These are phyloP conservation scores for Xenoacremonium recifei DNA, from an alignment of 2,329 filamentous ascomycete genomes.

Conservation along the genomic window DNA sequence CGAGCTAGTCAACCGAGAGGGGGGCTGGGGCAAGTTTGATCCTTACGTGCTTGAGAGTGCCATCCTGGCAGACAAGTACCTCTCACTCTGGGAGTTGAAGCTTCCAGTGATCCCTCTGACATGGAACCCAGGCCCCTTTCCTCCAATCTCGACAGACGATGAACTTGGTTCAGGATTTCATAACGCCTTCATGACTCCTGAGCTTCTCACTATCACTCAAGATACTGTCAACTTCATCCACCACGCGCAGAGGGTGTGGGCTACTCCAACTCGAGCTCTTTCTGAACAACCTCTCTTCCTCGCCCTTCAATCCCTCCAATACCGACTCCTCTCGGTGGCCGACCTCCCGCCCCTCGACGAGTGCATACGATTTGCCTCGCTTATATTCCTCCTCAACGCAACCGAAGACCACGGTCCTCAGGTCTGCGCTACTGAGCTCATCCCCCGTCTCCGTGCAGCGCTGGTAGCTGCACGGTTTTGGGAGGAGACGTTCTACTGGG, in stretches of 20 bases:
- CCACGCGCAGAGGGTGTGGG: too few relatives aligned
- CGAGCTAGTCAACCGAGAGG: conserved; percentile 5
- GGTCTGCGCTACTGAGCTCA: not conserved
- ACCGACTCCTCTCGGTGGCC: conserved; percentile 1
- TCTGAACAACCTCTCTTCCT: conserved; percentile 6
- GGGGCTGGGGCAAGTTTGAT: conserved; percentile 10
- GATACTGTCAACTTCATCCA: too few relatives aligned
- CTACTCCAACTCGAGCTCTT: too few relatives aligned
- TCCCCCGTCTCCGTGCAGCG: conserved; percentile 1
- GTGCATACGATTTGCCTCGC: conserved; percentile 1
- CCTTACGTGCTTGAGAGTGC: conserved; percentile 11
- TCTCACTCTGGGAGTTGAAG: conserved; percentile 2
- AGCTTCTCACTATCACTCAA: too few relatives aligned
- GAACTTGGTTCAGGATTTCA: too few relatives aligned
- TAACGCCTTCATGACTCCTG: too few relatives aligned
- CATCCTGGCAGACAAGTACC: conserved; percentile 10
- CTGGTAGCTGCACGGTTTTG: conserved; percentile 1
- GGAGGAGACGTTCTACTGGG: not conserved
- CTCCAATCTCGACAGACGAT: too few relatives aligned
- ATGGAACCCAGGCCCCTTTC: conserved; percentile 1
- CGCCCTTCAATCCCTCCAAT: conserved; percentile 2
- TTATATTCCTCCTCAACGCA: conserved; percentile 2
- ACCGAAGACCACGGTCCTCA: conserved; percentile 5
- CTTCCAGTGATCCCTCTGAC: not conserved
- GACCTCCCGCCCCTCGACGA: not conserved